Evolutionary conservation across 495 filamentous ascomycete genomes (phyloP).

Genomic region (Aspergillus homomorphus): DNA sequence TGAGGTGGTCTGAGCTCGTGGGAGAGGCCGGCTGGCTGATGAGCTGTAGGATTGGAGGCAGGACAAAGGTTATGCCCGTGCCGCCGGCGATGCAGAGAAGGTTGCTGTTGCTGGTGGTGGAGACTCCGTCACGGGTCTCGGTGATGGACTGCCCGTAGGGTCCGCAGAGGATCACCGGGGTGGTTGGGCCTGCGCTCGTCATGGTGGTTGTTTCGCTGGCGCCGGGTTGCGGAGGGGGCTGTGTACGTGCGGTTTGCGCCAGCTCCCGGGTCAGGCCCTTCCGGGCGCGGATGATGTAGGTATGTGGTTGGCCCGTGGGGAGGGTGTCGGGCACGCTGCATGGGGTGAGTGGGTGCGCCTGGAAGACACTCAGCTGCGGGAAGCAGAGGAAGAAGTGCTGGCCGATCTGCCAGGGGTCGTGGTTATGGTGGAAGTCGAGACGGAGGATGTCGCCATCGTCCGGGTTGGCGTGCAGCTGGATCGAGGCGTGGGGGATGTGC

Average conservation of each 20-base stretch:
- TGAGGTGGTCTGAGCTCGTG: constrained; percentile 22
- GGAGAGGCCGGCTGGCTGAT: constrained; percentile 26
- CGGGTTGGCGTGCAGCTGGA: constrained; percentile 46
- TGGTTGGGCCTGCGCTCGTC: constrained; percentile 26
- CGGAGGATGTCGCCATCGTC: constrained; percentile 53
- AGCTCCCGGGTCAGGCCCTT: constrained; percentile 58
- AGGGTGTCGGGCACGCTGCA: constrained; percentile 42
- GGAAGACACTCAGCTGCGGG: constrained; percentile 56
- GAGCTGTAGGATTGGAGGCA: constrained; percentile 52
- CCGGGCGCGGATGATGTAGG: constrained; percentile 60
- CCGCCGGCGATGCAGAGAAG: constrained; percentile 62
- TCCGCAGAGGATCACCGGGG: constrained; percentile 54
- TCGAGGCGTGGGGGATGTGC: constrained; percentile 44
- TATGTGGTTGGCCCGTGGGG: constrained; percentile 42
- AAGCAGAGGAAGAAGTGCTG: constrained; percentile 69
- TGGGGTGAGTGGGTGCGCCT: constrained; percentile 67
- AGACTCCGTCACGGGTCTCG: constrained; percentile 19
- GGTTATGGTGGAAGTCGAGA: constrained; percentile 54
- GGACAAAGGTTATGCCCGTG: constrained; percentile 61
- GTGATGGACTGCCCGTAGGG: constrained; percentile 54
- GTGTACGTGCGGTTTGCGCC: constrained; percentile 33
- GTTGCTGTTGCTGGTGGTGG: constrained; percentile 43
- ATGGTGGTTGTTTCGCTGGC: not conserved
- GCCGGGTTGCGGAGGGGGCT: constrained; percentile 8
- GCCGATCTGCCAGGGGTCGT: constrained; percentile 56